Evolutionary conservation across 257 asterid genomes (phyloP), one percentile per base, ranked within the genome.

Genomic region (Craterostigma plantagineum): DNA sequence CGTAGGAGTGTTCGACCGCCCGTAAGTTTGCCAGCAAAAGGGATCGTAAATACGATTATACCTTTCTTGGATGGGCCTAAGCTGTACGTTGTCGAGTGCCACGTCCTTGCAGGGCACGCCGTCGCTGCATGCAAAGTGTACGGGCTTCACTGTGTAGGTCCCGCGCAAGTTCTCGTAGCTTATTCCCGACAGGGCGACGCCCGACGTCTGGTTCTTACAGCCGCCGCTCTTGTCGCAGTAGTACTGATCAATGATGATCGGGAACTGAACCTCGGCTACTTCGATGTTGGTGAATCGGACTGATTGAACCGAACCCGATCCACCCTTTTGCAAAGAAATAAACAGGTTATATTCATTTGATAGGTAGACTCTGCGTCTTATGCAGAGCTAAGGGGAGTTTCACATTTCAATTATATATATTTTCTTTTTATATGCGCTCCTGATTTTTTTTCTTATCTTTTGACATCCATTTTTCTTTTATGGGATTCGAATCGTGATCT

Each of bases 101-200:
- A 87, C 81, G 5, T 68, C 93, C 0, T 73, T 69, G 62, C 98
- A 82, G 0, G 95, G 95, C 63, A 43, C 43, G 61, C 49, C 67
- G 50, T 87, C 98, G 37, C 93, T 82, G 63, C 95, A 87, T 7
- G 98, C 95, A 4, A 87, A 61, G 62, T 87, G 98, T 14, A 82
- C 68, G 0, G 95, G 95, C 59, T 79, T 82, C 8, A 82, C 81
- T 0, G 95, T 82, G 61, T 87, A 87, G 4, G 95, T 87, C 42
- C 98, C 98, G 13, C 73, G 57, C 55, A 87, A 74, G 46, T 68
- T 71, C 11, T 62, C 82, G 11, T 71, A 82, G 67, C 66, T 69
- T 62, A 87, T 74, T 17, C 92, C 91, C 1, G 95, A 71, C 45
- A 87, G 52, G 11, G 92, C 78, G 60, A 87, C 95, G 0, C 93